Percentiles rank a stretch among this genome's conserved stretches.
Conservation (phyloP, 73 alveolate species). For the Durusdinium trenchii region DNA sequence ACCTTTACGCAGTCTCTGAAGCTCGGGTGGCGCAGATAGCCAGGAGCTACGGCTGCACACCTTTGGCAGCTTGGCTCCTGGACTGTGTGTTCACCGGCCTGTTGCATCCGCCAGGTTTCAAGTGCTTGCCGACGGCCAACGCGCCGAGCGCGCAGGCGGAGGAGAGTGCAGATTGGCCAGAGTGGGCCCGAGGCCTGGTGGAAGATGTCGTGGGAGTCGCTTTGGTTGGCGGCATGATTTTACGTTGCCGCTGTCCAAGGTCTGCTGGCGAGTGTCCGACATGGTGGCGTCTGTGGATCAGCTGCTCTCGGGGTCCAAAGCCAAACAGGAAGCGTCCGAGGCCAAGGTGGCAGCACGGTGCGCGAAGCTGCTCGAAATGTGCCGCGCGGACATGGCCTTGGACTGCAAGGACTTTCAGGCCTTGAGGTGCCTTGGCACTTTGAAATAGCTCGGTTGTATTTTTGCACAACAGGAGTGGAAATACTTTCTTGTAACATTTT, state of each 20-base stretch:
- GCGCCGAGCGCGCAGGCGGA: neutral
- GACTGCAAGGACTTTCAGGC: neutral
- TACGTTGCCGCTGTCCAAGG: neutral
- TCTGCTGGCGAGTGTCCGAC: conserved; percentile 10
- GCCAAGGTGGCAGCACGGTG: neutral
- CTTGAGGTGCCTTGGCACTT: neutral
- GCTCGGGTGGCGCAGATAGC: conserved; percentile 9
- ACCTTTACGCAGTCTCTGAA: neutral
- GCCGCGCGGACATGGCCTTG: neutral
- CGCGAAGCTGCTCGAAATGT: neutral
- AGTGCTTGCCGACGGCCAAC: conserved; percentile 11
- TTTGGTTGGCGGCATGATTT: conserved; percentile 14
- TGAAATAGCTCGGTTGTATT: too few relatives aligned
- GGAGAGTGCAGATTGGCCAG: neutral
- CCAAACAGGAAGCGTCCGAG: neutral
- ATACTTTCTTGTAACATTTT: too few relatives aligned
- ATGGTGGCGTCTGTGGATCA: neutral
- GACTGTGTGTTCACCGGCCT: conserved; percentile 25
- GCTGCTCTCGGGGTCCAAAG: neutral
- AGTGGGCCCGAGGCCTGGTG: neutral
- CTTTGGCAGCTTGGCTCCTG: conserved; percentile 19
- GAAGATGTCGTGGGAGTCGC: neutral
- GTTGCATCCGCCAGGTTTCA: conserved; percentile 42
- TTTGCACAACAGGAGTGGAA: too few relatives aligned
- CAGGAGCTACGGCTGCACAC: conserved; percentile 6